Base-by-base conservation (phyloP, 2,329 filamentous ascomycete genomes). In the Fusarium buxicola region DNA sequence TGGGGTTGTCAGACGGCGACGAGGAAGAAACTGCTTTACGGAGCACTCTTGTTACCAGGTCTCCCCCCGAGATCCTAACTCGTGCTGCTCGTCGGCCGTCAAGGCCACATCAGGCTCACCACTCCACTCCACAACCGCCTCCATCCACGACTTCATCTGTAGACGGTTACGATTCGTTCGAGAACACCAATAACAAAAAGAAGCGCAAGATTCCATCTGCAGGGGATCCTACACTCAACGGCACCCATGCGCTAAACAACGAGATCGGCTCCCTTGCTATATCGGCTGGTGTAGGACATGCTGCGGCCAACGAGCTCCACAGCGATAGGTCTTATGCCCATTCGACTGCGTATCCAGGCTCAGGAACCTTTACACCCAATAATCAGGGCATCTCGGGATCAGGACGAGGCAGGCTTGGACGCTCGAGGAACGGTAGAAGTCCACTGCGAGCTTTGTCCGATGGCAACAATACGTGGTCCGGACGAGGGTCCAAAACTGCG, bases 111-210 rank as follows among this genome's bases (percentile, higher is more conserved):
- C 76, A 78, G 28, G 63, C 77, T 28, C 81, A 80, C 56, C 79
- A 81, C 45, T 57, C 75, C 3, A 82, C 81, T 53, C 76, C 80
- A 15, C 82, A 86, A 38, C 85, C 87, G 18, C 84, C 89, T 44
- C 84, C 84, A 38, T 92, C 92, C 11, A 88, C 89, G 21, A 84
- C 86, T 7, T 90, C 89, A 5, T 90, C 89, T 3, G 81, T 86
- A 10, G 94, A 98, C 74, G 93, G 94, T 12, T 98, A 98, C 75
- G 95, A 99, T 76, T 95, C 92, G 7, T 96, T 97, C 71, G 95
- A 99, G 77, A 98, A 98, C 72, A 96, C 92, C 31, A 98, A 97
- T 76, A 99, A 99, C 75, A 99, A 99, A 79, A 99, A 98, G 82
- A 98, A 99, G 78, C 87, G 95, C 68, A 99, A 99, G 79, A 98